Evolutionary conservation across 352 stramenopile genomes (phyloP).

Genomic region (Globisporangium abappressorium): DNA sequence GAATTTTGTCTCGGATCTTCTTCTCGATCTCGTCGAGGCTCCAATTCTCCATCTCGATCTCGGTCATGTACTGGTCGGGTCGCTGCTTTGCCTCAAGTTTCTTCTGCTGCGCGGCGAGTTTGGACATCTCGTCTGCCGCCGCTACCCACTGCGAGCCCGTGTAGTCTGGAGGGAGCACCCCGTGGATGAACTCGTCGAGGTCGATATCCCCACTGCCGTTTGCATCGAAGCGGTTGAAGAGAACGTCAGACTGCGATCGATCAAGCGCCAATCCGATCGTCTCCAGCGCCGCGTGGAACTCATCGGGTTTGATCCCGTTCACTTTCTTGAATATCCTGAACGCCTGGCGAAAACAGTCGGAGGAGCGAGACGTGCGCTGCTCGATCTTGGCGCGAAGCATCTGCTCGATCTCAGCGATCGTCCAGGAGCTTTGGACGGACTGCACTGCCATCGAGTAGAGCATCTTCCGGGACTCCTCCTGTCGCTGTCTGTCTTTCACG

Average conservation of each 20-base stretch:
- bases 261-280: conserved; percentile 53
- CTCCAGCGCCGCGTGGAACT: conserved; percentile 66
- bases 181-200: conserved; percentile 79
- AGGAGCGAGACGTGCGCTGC: conserved; percentile 71
- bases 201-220: conserved; percentile 79
- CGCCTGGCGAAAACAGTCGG: conserved; percentile 76
- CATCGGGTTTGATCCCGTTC: conserved; percentile 68
- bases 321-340: conserved; percentile 85
- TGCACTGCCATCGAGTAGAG: conserved; percentile 67
- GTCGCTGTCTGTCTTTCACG: conserved; percentile 47
- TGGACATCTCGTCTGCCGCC: conserved; percentile 68
- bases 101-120: conserved; percentile 51
- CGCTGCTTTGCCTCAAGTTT: conserved; percentile 41
- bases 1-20: conserved; percentile 79
- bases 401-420: conserved; percentile 70
- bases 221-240: conserved; percentile 71
- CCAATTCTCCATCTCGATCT: conserved; percentile 78
- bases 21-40: conserved; percentile 74
- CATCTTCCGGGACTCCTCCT: conserved; percentile 44
- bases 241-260: conserved; percentile 47
- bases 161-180: conserved; percentile 71
- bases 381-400: conserved; percentile 85
- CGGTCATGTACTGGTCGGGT: conserved; percentile 68
- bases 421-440: conserved; percentile 69
- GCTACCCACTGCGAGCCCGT: conserved; percentile 72